These are phyloP conservation scores for Furcasterigmium sp. DNA, from an alignment of 2,329 filamentous ascomycete species.

Conservation along the genomic window DNA sequence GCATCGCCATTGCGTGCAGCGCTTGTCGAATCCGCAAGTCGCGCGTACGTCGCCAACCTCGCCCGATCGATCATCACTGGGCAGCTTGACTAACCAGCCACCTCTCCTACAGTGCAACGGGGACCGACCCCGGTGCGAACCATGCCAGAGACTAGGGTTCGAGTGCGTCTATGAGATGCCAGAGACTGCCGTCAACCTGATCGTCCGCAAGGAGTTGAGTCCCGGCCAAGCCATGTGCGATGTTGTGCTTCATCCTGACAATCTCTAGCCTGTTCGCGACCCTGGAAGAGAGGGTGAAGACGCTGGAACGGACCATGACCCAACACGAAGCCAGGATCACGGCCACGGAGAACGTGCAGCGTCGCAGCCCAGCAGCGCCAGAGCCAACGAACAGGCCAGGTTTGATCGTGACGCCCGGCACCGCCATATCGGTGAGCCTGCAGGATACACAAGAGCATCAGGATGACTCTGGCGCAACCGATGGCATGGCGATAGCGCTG, in stretches of 20 bases:
- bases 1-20: slow-evolving; percentile 16
- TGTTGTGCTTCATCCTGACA: not conserved
- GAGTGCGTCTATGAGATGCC: slow-evolving; percentile 13
- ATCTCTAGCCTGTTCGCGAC: too few species aligned
- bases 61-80: not conserved
- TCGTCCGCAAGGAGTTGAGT: slow-evolving; percentile 10
- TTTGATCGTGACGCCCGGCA: not conserved
- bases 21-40: slow-evolving; percentile 17
- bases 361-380: too few species aligned
- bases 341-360: too few species aligned
- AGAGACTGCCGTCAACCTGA: not conserved
- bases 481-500: slow-evolving; percentile 16
- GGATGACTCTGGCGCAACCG: slow-evolving; percentile 12
- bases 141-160: slow-evolving; percentile 11
- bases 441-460: slow-evolving; percentile 9
- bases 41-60: slow-evolving; percentile 9
- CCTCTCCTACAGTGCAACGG: slow-evolving; percentile 14
- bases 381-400: not conserved
- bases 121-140: slow-evolving; percentile 13
- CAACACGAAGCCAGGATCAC: too few species aligned
- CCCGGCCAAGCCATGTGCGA: not conserved
- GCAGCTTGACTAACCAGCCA: not conserved
- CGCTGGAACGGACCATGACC: too few species aligned
- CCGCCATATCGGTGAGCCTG: slow-evolving; percentile 8
- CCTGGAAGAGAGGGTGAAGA: too few species aligned